phyloP scores from a whole-genome alignment of 331 rosid genomes.

The Dryas integrifolia region DNA sequence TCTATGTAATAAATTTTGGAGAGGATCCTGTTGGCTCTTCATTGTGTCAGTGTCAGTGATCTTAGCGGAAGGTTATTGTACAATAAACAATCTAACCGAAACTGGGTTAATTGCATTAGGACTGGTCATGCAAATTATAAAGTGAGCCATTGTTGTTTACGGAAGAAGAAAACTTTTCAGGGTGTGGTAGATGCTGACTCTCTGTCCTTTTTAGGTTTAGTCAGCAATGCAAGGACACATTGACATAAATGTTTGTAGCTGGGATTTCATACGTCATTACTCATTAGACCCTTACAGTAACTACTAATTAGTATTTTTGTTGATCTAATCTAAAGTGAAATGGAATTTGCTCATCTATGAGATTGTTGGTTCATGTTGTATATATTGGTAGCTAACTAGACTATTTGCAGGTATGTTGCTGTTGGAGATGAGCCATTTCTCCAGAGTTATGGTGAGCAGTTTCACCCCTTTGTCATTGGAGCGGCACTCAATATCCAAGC shows the following conservation, averaged over 20 bases:
- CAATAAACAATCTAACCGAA: background rate
- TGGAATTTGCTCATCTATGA: slow-evolving; percentile 13
- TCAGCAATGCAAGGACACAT: slow-evolving; percentile 3
- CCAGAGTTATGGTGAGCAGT: slow-evolving; percentile 64
- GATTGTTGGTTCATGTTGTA: slow-evolving; percentile 19
- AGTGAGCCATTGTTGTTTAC: background rate
- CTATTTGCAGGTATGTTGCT: slow-evolving; percentile 69
- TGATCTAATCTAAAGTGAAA: slow-evolving; percentile 13
- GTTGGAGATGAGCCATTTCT: slow-evolving; percentile 92
- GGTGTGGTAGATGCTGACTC: background rate
- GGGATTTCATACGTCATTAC: slow-evolving; percentile 1
- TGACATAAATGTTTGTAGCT: slow-evolving; percentile 14
- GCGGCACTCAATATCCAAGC: slow-evolving; percentile 70
- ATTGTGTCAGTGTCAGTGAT: background rate
- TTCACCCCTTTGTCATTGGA: slow-evolving; percentile 67
- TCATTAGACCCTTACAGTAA: background rate
- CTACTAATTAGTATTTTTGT: background rate
- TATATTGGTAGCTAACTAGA: slow-evolving; percentile 26
- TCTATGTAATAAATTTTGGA: slow-evolving; percentile 5
- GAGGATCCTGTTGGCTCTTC: slow-evolving; percentile 10
- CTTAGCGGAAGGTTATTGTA: background rate
- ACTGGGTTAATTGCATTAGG: background rate
- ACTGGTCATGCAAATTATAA: background rate
- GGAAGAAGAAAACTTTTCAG: background rate
- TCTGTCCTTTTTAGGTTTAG: background rate